These are phyloP conservation scores for Xerocomellus dryophilus DNA, from an alignment of 768 basidiomycete species.

Conservation along the genomic window DNA sequence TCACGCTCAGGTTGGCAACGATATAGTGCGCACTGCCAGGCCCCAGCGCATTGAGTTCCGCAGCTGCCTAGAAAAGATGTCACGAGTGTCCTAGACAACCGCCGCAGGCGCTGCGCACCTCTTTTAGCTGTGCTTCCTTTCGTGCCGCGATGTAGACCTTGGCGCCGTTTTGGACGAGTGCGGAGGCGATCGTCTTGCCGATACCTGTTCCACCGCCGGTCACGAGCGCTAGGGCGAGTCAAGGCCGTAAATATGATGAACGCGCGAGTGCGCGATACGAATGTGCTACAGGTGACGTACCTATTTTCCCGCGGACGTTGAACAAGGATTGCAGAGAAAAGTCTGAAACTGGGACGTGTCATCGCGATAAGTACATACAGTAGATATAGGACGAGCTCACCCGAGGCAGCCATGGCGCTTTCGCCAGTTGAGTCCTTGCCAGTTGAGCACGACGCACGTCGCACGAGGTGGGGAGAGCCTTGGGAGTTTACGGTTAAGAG, in stretches of 20 bases:
- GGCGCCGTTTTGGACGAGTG: conserved; percentile 81
- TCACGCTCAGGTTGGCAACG: conserved; percentile 67
- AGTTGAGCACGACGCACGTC: not conserved
- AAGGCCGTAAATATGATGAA: not conserved
- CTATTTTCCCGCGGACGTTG: conserved; percentile 67
- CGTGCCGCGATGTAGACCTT: conserved; percentile 88
- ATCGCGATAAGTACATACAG: not conserved
- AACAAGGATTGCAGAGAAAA: conserved; percentile 55
- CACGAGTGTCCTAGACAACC: conserved; percentile 34
- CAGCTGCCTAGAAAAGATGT: conserved; percentile 39
- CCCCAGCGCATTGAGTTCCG: conserved; percentile 57
- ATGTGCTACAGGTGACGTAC: conserved; percentile 39
- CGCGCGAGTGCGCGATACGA: not conserved
- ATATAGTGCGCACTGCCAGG: conserved; percentile 69
- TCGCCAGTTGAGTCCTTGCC: not conserved
- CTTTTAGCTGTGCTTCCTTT: conserved; percentile 74
- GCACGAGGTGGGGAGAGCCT: not conserved
- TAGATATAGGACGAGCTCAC: not conserved
- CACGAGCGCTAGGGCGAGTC: conserved; percentile 55
- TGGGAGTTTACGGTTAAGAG: too few species aligned
- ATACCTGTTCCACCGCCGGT: conserved; percentile 85
- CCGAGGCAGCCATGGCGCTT: conserved; percentile 13
- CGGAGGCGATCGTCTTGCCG: conserved; percentile 79
- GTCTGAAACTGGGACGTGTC: conserved; percentile 32
- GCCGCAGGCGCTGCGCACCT: conserved; percentile 41